These are phyloP conservation scores for Tetrahymena elliotti DNA, from an alignment of 73 alveolate species.

Conservation along the genomic window DNA sequence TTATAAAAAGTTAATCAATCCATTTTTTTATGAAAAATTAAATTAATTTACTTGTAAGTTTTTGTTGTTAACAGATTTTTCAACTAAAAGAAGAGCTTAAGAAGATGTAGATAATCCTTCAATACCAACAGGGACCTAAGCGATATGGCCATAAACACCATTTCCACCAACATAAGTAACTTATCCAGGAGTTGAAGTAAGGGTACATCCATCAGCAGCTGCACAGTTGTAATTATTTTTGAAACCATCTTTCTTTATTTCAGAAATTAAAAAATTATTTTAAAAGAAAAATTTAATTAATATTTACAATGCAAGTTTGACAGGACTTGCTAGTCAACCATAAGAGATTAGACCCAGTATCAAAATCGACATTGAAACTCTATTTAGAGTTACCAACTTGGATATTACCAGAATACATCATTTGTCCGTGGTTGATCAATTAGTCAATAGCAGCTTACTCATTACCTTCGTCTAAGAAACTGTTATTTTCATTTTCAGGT, in stretches of 20 bases:
- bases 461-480: not conserved
- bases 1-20: not conserved
- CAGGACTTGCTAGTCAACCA: not conserved
- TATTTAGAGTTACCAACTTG: not conserved
- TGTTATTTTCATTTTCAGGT: not conserved
- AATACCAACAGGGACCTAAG: not conserved
- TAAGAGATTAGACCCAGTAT: not conserved
- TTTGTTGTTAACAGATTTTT: not conserved
- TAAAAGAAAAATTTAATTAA: too few species aligned
- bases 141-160: not conserved
- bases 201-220: not conserved
- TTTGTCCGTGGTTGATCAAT: not conserved
- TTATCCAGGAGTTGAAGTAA: not conserved
- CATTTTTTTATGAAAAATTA: not conserved
- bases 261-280: too few species aligned
- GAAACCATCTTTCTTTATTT: not conserved
- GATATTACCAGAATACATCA: not conserved
- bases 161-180: not conserved
- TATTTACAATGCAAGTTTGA: not conserved
- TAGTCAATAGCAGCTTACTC: not conserved
- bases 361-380: not conserved
- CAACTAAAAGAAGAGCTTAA: not conserved
- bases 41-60: not conserved
- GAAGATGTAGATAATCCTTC: not conserved
- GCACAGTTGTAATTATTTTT: not conserved